Evolutionary conservation across 1,284 basidiomycete species (phyloP).

Genomic region (Athelia sp.): DNA sequence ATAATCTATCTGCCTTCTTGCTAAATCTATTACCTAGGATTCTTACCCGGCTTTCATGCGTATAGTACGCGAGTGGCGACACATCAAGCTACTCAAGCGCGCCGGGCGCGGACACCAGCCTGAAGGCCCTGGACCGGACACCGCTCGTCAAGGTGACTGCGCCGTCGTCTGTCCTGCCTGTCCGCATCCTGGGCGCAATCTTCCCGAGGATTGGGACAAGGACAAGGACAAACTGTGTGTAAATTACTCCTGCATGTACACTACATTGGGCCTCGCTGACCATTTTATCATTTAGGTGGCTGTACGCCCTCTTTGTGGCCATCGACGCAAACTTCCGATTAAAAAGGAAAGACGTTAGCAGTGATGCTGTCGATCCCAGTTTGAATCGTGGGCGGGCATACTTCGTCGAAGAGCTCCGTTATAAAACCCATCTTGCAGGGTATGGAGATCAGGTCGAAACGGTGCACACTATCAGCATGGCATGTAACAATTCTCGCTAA

Average conservation of each 20-base stretch:
- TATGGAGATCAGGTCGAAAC: too few species aligned
- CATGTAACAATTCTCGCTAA: too few species aligned
- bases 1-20: background rate
- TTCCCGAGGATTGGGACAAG: slow-evolving; percentile 22
- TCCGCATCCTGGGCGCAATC: slow-evolving; percentile 21
- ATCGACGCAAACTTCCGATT: too few species aligned
- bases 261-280: background rate
- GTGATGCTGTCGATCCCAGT: too few species aligned
- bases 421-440: too few species aligned
- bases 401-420: too few species aligned
- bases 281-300: too few species aligned
- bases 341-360: too few species aligned
- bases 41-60: slow-evolving; percentile 13
- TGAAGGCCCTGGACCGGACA: slow-evolving; percentile 7
- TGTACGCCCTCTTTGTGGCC: too few species aligned
- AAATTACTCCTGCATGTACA: background rate
- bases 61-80: slow-evolving; percentile 12
- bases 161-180: slow-evolving; percentile 24
- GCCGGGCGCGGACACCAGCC: slow-evolving; percentile 15
- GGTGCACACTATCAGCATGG: too few species aligned
- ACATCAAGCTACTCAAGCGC: slow-evolving; percentile 5
- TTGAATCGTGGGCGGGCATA: too few species aligned
- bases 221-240: background rate
- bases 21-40: slow-evolving; percentile 3
- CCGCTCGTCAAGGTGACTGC: slow-evolving; percentile 12